Base-by-base conservation (phyloP, 768 basidiomycete genomes). In the Mycena indigotica region DNA sequence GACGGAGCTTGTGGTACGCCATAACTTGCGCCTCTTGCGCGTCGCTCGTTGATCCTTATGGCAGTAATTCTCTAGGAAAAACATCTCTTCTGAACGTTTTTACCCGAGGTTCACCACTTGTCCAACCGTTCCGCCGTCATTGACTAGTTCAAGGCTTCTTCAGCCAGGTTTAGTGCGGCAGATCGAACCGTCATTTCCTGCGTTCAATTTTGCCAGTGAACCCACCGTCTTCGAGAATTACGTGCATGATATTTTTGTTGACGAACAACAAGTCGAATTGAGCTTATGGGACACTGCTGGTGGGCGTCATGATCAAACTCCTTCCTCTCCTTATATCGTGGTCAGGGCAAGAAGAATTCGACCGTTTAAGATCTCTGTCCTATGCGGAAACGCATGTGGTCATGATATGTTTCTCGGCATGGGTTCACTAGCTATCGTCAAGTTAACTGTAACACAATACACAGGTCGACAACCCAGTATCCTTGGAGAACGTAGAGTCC, bases 241-340 rank as follows among this genome's bases (percentile, higher is more conserved):
- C 67, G 94, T 96, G 12, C 91, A 95, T 70, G 91, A 95, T 63
- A 77, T 95, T 53, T 80, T 81, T 63, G 85, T 96, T 25, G 95
- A 98, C 63, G 93, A 93, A 29, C 88, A 93, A 65, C 71, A 83
- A 28, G 88, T 98, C 15, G 95, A 98, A 68, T 79, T 99, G 41
- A 93, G 93, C 69, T 70, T 98, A 61, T 98, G 96, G 96, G 96
- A 98, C 70, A 98, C 96, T 44, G 96, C 96, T 44, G 95, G 96
- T 94, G 69, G 58, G 83, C 15, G 53, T 55, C 38, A 55, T 38
- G 46, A 17, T 6, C 26, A 10, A 51, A 13, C 44, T 57, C 28
- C 39, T 39, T 52, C 45, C 57, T 28, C 62, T 62, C 32, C 16
- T 53, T 62, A 28, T 59, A 40, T 26, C 45, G 53, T 55, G 38